Evolutionary conservation across 1,139 yeast species (phyloP).

Genomic region (Geotrichum bryndzae): DNA sequence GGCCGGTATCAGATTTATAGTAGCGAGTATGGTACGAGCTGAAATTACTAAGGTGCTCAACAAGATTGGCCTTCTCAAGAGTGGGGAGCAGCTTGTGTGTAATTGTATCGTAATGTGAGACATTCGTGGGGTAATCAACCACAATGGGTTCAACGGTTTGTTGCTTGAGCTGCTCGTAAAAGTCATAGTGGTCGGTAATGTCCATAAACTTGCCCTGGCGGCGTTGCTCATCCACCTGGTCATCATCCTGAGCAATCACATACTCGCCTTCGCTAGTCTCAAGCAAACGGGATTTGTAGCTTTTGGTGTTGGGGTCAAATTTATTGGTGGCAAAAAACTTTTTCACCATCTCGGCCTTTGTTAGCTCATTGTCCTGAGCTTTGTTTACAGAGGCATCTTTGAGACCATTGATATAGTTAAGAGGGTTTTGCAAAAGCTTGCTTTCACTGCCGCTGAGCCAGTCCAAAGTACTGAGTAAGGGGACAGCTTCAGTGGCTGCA

Average conservation of each 20-base stretch:
- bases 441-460: neutral
- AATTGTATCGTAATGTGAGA: conserved; percentile 1
- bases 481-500: neutral
- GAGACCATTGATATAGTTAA: neutral
- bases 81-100: conserved; percentile 2
- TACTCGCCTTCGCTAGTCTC: neutral
- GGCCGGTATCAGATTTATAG: conserved; percentile 67
- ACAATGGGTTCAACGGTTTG: neutral
- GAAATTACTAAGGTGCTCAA: conserved; percentile 5
- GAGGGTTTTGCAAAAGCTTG: neutral
- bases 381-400: neutral
- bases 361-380: neutral
- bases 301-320: neutral
- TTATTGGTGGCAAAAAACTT: neutral
- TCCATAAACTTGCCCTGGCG: conserved; percentile 15
- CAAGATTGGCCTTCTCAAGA: conserved; percentile 6
- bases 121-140: conserved; percentile 6
- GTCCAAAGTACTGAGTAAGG: neutral
- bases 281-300: neutral
- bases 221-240: conserved; percentile 1
- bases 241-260: neutral
- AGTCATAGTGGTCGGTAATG: conserved; percentile 17
- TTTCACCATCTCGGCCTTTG: neutral
- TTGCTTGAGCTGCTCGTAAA: conserved; percentile 7
- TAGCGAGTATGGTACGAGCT: conserved; percentile 73